Percentiles rank a stretch among this genome's conserved stretches.
Evolutionary conservation across 1,139 yeast species (phyloP).

Genomic region (Saccharomyces hybrid): DNA sequence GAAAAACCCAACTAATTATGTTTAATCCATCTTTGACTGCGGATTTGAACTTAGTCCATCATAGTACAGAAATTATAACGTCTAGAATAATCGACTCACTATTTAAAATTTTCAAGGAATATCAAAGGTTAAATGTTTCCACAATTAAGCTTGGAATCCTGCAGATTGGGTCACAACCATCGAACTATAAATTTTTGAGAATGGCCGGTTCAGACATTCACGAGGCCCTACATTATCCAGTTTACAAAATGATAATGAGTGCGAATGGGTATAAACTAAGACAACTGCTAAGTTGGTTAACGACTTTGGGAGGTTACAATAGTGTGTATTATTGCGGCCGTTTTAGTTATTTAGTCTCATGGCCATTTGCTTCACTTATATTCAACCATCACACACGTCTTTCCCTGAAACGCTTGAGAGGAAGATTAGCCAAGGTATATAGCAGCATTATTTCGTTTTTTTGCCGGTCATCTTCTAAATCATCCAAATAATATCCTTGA

Average conservation of each 20-base stretch:
- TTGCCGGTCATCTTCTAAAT: not conserved
- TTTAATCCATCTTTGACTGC: constrained; percentile 28
- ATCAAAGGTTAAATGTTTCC: constrained; percentile 13
- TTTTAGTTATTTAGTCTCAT: constrained; percentile 15
- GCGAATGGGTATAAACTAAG: constrained; percentile 20
- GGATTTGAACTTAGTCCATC: constrained; percentile 20
- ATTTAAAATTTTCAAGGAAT: constrained; percentile 14
- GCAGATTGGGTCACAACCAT: constrained; percentile 28
- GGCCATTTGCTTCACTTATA: constrained; percentile 4
- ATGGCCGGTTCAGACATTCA: constrained; percentile 22
- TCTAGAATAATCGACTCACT: constrained; percentile 24
- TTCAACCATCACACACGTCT: not conserved
- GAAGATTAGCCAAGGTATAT: not conserved
- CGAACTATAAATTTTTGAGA: constrained; percentile 27
- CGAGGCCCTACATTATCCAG: constrained; percentile 20
- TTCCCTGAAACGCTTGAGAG: constrained; percentile 1
- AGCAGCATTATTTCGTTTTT: not conserved
- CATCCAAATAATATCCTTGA: not conserved
- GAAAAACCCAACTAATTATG: constrained; percentile 19
- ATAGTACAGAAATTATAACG: constrained; percentile 23
- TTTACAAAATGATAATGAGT: constrained; percentile 21
- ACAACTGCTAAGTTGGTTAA: constrained; percentile 8
- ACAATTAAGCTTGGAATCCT: constrained; percentile 26
- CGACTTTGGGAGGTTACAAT: constrained; percentile 12
- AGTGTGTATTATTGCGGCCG: constrained; percentile 16